These are phyloP conservation scores for Dryadomyces quercivorus DNA, from an alignment of 2,329 filamentous ascomycete species.

Conservation along the genomic window DNA sequence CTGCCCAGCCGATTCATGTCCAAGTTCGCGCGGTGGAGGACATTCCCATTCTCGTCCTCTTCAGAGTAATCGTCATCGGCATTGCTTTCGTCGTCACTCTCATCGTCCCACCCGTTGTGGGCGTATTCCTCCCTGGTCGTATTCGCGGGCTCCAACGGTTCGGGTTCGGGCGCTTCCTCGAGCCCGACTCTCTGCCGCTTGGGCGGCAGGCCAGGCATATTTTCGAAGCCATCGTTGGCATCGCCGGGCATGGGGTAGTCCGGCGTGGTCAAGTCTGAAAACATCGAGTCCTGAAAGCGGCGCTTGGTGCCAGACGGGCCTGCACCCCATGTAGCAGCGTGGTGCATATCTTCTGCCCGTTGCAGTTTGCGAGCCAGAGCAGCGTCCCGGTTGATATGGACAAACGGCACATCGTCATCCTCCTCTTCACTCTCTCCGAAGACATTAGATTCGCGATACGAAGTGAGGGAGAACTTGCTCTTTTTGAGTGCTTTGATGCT, in stretches of 20 bases:
- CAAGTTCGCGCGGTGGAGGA: neutral
- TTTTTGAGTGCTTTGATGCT: conserved; percentile 32
- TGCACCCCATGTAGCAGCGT: neutral
- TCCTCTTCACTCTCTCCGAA: conserved; percentile 29
- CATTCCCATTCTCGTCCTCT: conserved; percentile 6
- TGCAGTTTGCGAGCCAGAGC: conserved; percentile 45
- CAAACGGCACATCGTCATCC: conserved; percentile 20
- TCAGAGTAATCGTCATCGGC: conserved; percentile 14
- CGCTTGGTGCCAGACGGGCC: neutral
- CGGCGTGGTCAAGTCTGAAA: no score
- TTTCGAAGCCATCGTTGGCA: no score
- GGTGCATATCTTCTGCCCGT: conserved; percentile 24
- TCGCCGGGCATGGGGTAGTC: no score
- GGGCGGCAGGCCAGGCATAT: no score
- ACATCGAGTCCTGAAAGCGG: neutral
- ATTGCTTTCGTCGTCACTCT: neutral
- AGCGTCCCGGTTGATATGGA: conserved; percentile 24
- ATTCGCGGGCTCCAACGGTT: no score
- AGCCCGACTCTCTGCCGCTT: no score
- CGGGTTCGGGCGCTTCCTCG: no score
- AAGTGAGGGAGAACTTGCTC: conserved; percentile 36
- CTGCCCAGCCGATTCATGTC: conserved; percentile 3
- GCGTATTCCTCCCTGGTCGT: neutral
- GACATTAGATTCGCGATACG: conserved; percentile 29
- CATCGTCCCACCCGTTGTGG: neutral